Conservation (phyloP, 306 rosid genomes). For the Potentilla sterilis region DNA sequence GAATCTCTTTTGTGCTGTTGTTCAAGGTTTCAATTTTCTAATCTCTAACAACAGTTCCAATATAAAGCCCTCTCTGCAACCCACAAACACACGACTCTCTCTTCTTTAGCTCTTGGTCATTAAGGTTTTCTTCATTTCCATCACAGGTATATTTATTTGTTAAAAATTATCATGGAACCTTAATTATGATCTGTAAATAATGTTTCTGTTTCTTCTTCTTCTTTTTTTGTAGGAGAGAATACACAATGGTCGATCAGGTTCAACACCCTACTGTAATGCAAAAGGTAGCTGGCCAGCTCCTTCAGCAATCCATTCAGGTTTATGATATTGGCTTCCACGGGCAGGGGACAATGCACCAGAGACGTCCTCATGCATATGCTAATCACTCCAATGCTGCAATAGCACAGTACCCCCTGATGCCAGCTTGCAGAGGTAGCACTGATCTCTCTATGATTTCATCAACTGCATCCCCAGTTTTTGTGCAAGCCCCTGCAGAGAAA, state of each 20-base stretch:
- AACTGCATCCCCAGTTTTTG: conserved; percentile 67
- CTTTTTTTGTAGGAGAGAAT: conserved; percentile 40
- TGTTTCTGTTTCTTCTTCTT: no score
- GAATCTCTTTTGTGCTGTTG: no score
- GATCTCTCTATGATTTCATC: conserved; percentile 54
- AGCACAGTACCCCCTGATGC: conserved; percentile 41
- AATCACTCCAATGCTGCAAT: conserved; percentile 65
- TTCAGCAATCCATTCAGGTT: conserved; percentile 47
- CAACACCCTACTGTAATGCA: conserved; percentile 73
- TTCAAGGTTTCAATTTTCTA: no score
- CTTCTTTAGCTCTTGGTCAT: no score
- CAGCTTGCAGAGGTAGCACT: conserved; percentile 43
- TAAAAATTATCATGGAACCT: no score
- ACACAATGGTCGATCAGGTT: conserved; percentile 69
- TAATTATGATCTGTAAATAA: no score
- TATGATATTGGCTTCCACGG: conserved; percentile 41
- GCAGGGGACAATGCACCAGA: conserved; percentile 51
- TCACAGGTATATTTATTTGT: no score
- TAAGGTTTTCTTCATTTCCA: no score
- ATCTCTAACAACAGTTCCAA: no score
- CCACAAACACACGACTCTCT: no score
- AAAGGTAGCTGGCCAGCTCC: conserved; percentile 72
- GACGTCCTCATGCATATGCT: conserved; percentile 39
- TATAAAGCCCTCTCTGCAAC: no score
- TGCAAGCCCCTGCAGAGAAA: conserved; percentile 80